A percentile compares a stretch with the other conserved stretches of the same genome.
Conservation (phyloP, 2,329 filamentous ascomycete species). For the Colletotrichum godetiae region DNA sequence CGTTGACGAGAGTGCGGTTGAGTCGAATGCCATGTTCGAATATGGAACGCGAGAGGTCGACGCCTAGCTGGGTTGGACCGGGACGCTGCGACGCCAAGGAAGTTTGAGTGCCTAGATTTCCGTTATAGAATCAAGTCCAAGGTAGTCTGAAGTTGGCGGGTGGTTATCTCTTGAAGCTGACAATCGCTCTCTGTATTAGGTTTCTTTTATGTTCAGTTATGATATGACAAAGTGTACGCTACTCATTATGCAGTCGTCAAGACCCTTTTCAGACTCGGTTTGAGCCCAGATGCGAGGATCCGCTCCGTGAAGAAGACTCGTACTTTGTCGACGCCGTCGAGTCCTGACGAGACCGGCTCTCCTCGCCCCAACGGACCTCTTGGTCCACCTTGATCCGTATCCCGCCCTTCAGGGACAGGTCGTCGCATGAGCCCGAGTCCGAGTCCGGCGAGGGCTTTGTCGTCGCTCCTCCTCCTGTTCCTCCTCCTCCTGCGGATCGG, state of each 20-base stretch:
- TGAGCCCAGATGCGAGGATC: slow-evolving; percentile 1
- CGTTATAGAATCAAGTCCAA: neutral
- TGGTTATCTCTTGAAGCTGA: neutral
- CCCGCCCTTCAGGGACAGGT: slow-evolving; percentile 13
- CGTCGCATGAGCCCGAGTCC: slow-evolving; percentile 16
- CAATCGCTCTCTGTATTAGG: neutral
- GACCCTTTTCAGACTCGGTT: slow-evolving; percentile 8
- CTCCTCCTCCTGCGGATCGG: neutral
- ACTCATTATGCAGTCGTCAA: slow-evolving; percentile 11
- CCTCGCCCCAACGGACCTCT: slow-evolving; percentile 25
- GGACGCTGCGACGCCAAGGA: neutral
- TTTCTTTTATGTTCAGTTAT: neutral
- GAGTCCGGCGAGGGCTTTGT: slow-evolving; percentile 1
- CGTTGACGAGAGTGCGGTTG: slow-evolving; percentile 42
- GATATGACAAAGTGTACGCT: slow-evolving; percentile 2
- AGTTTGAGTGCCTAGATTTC: neutral
- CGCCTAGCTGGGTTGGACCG: neutral
- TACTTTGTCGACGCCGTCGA: neutral
- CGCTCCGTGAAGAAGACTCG: slow-evolving; percentile 14
- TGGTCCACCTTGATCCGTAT: slow-evolving; percentile 26
- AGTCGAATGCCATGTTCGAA: slow-evolving; percentile 47
- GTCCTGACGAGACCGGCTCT: neutral
- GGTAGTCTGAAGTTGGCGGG: neutral
- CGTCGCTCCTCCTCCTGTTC: neutral
- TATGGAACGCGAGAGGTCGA: slow-evolving; percentile 29